Conservation (phyloP, 108 stramenopile genomes). For the Conticribra guillardii region DNA sequence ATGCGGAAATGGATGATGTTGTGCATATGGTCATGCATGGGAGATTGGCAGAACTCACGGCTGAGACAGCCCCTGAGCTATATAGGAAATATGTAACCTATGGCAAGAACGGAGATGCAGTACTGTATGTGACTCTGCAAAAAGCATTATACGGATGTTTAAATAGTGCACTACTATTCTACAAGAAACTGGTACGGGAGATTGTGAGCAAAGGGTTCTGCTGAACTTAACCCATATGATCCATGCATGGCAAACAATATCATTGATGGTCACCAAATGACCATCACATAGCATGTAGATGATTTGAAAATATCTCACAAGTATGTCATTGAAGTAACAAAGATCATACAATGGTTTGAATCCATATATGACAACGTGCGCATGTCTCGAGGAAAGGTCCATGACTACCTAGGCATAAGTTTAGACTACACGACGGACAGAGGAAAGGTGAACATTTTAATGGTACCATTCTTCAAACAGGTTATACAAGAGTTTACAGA, state of each 20-base stretch:
- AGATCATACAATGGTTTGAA: not conserved
- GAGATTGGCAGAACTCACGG: not conserved
- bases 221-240: no score
- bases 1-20: conserved; percentile 4
- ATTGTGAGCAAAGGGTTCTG: not conserved
- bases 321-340: not conserved
- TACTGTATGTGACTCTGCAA: no score
- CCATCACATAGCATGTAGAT: no score
- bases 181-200: not conserved
- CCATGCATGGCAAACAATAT: no score
- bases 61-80: not conserved
- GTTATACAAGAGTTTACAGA: not conserved
- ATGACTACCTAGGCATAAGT: no score
- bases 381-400: no score
- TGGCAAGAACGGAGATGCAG: no score
- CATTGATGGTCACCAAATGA: no score
- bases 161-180: not conserved
- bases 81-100: no score
- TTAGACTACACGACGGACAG: not conserved
- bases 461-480: not conserved
- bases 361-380: not conserved
- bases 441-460: not conserved
- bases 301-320: no score
- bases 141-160: not conserved
- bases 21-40: no score